These are phyloP conservation scores for Saccharomyces paradoxus DNA, from an alignment of 805 yeast genomes.

Conservation along the genomic window DNA sequence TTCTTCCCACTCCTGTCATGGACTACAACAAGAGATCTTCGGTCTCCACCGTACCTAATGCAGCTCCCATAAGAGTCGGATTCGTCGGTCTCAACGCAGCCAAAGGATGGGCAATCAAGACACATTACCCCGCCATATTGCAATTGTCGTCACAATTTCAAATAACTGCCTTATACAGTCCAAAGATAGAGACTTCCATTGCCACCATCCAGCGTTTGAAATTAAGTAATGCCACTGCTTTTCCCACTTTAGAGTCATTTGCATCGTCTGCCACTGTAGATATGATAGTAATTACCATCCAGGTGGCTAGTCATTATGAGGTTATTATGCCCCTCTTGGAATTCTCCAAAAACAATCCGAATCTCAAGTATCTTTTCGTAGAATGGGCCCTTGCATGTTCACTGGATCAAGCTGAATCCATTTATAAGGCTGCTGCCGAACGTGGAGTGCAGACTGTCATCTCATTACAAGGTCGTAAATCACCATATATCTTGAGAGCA, in stretches of 20 bases:
- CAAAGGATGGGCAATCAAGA: conserved; percentile 28
- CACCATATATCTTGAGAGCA: conserved; percentile 26
- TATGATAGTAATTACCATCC: conserved; percentile 22
- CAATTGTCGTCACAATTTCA: conserved; percentile 27
- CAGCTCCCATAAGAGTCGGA: conserved; percentile 25
- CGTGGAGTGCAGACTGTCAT: conserved; percentile 26
- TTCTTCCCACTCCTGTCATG: conserved; percentile 5
- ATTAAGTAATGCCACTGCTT: conserved; percentile 21
- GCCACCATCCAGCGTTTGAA: conserved; percentile 20
- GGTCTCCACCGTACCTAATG: conserved; percentile 25
- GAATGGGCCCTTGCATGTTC: conserved; percentile 26
- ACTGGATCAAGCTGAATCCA: conserved; percentile 21
- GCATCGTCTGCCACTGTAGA: conserved; percentile 19
- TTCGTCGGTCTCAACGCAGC: conserved; percentile 19
- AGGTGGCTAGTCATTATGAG: conserved; percentile 15
- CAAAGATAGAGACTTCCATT: conserved; percentile 14
- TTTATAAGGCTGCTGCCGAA: conserved; percentile 18
- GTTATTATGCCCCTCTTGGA: conserved; percentile 17
- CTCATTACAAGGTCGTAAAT: conserved; percentile 27
- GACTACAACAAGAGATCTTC: conserved; percentile 25
- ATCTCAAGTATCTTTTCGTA: conserved; percentile 21
- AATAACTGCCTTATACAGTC: conserved; percentile 22
- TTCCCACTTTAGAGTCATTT: conserved; percentile 19
- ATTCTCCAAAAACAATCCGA: conserved; percentile 15
- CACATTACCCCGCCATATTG: conserved; percentile 25